Evolutionary conservation across 345 rosid species (phyloP).

Genomic region (Noccaea bulbosa): DNA sequence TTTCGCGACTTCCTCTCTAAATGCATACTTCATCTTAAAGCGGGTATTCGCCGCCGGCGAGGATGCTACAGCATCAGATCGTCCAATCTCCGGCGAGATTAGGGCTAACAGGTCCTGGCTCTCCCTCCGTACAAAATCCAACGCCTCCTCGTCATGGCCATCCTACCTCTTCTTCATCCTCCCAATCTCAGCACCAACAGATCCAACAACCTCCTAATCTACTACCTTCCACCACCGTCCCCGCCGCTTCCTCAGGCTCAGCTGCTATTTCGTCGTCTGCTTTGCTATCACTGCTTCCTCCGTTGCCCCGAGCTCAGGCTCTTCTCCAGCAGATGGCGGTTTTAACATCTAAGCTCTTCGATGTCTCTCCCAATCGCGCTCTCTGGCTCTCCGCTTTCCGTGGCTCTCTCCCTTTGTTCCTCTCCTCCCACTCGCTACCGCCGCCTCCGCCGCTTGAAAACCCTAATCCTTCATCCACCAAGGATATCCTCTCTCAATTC

Average conservation of each 20-base stretch:
- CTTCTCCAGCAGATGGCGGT: constrained; percentile 87
- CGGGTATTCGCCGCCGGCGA: constrained; percentile 33
- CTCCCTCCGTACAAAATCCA: constrained; percentile 72
- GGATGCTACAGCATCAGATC: constrained; percentile 83
- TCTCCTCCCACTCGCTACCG: constrained; percentile 60
- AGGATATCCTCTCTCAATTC: constrained; percentile 68
- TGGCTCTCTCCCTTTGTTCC: constrained; percentile 76
- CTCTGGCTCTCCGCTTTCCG: constrained; percentile 79
- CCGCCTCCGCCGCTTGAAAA: constrained; percentile 56
- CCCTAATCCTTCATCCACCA: constrained; percentile 61
- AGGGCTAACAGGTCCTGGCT: constrained; percentile 75
- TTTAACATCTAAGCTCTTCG: constrained; percentile 71
- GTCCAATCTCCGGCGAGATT: constrained; percentile 88
- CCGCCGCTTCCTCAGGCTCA: constrained; percentile 32
- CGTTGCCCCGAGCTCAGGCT: constrained; percentile 79
- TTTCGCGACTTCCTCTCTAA: not conserved
- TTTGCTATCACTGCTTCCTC: constrained; percentile 86
- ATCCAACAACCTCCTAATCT: constrained; percentile 45
- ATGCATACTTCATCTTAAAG: not conserved
- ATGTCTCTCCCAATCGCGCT: constrained; percentile 76
- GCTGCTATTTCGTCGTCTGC: constrained; percentile 60
- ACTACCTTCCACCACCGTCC: constrained; percentile 37
- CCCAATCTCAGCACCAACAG: constrained; percentile 43
- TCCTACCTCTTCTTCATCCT: constrained; percentile 50
- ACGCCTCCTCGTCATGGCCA: constrained; percentile 63